These are phyloP conservation scores for Crithidia expoeki DNA, from an alignment of 208 protist species.

Conservation along the genomic window DNA sequence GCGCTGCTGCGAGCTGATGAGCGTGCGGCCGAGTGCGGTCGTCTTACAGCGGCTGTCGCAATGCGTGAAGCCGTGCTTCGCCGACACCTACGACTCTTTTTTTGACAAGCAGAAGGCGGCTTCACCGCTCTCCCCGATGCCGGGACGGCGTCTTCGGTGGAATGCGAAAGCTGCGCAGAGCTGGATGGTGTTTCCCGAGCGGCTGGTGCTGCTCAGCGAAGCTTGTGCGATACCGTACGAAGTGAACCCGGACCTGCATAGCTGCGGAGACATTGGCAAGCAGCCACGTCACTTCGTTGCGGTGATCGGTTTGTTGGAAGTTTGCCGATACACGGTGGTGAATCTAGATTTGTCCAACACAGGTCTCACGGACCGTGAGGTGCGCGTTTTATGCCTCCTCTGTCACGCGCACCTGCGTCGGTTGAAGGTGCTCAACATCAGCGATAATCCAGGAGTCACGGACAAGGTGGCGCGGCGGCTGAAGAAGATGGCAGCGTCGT, in stretches of 20 bases:
- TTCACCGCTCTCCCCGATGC: slow-evolving; percentile 10
- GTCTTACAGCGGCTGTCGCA: slow-evolving; percentile 23
- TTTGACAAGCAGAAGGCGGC: slow-evolving; percentile 3
- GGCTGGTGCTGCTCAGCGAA: slow-evolving; percentile 16
- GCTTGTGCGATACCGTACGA: slow-evolving; percentile 22
- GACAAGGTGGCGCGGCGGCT: slow-evolving; percentile 23
- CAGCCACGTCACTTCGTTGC: slow-evolving; percentile 33
- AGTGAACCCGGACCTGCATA: slow-evolving; percentile 20
- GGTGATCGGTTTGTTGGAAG: slow-evolving; percentile 37
- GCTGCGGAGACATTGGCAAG: slow-evolving; percentile 23
- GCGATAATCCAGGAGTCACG: slow-evolving; percentile 31
- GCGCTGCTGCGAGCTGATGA: slow-evolving; percentile 36
- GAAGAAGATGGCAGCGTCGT: slow-evolving; percentile 26
- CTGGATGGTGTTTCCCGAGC: slow-evolving; percentile 29
- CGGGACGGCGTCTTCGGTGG: background rate
- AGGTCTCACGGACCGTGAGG: slow-evolving; percentile 28
- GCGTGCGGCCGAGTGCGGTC: slow-evolving; percentile 1
- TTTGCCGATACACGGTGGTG: slow-evolving; percentile 20
- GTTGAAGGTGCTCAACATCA: slow-evolving; percentile 39
- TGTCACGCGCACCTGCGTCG: slow-evolving; percentile 49
- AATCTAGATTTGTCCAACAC: slow-evolving; percentile 29
- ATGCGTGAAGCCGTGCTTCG: slow-evolving; percentile 5
- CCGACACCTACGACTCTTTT: slow-evolving; percentile 7
- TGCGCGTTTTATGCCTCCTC: slow-evolving; percentile 37
- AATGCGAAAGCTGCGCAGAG: background rate